Conservation (phyloP, 371 early-diverging fungal genomes). For the Syncephalastrum monosporum region DNA sequence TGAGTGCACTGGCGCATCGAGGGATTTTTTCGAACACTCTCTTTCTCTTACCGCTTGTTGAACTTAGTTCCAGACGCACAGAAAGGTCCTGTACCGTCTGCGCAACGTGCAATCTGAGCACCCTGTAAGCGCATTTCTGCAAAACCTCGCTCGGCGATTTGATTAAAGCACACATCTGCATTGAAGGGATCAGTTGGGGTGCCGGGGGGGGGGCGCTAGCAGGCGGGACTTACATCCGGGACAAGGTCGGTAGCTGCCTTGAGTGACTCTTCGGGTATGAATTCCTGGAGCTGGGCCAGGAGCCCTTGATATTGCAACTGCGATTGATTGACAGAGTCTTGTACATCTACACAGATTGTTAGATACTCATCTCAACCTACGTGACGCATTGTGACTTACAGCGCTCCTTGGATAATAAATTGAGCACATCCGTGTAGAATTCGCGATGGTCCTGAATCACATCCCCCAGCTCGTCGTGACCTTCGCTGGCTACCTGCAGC, state of each 20-base stretch:
- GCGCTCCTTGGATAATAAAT: slow-evolving; percentile 22
- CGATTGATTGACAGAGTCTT: slow-evolving; percentile 6
- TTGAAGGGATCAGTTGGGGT: background rate
- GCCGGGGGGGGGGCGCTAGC: background rate
- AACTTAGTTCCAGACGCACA: slow-evolving; percentile 47
- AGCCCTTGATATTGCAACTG: slow-evolving; percentile 30
- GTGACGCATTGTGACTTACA: background rate
- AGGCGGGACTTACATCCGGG: slow-evolving; percentile 17
- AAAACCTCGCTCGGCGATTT: slow-evolving; percentile 27
- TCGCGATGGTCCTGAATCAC: no score
- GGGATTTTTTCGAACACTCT: background rate
- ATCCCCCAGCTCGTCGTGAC: background rate
- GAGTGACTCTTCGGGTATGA: slow-evolving; percentile 32
- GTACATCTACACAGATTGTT: slow-evolving; percentile 7
- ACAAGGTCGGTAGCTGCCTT: slow-evolving; percentile 20
- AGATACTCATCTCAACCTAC: slow-evolving; percentile 7
- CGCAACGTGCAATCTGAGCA: slow-evolving; percentile 39
- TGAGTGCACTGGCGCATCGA: background rate
- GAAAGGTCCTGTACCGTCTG: slow-evolving; percentile 44
- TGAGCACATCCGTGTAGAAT: slow-evolving; percentile 14
- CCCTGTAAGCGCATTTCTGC: slow-evolving; percentile 45
- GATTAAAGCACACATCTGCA: slow-evolving; percentile 11
- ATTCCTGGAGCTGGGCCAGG: slow-evolving; percentile 26
- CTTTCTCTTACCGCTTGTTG: slow-evolving; percentile 21
- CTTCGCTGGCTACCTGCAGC: slow-evolving; percentile 1